These are phyloP conservation scores for Rhododendron vialii DNA, from an alignment of 148 eudicot species.

Conservation along the genomic window DNA sequence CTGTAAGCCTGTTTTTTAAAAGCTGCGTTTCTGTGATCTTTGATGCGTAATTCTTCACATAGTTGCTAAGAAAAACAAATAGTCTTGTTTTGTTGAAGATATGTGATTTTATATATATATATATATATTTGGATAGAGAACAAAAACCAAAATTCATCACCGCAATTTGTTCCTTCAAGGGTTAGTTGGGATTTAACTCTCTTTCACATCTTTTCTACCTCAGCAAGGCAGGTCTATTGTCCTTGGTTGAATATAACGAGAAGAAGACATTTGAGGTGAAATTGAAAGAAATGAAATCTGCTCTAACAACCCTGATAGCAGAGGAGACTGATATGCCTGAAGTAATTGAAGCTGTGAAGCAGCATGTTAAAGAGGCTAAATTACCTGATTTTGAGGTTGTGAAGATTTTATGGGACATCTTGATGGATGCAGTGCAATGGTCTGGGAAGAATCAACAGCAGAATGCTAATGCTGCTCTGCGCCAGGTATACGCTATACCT, in stretches of 20 bases:
- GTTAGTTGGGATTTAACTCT: background rate
- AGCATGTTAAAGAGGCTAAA: constrained; percentile 84
- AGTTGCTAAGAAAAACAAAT: background rate
- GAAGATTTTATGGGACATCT: constrained; percentile 83
- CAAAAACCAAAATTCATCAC: too few relatives aligned
- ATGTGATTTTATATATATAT: background rate
- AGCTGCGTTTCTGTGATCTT: background rate
- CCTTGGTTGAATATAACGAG: constrained; percentile 80
- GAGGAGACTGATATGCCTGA: constrained; percentile 86
- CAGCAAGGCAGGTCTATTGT: constrained; percentile 75
- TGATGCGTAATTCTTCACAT: background rate
- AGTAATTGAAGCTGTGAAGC: constrained; percentile 82
- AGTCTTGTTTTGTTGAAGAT: background rate
- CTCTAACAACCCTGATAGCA: constrained; percentile 74
- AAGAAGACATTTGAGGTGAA: constrained; percentile 93
- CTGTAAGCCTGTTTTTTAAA: background rate
- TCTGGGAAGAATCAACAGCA: constrained; percentile 99
- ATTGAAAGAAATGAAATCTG: constrained; percentile 93
- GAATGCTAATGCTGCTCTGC: constrained; percentile 86
- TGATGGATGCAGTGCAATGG: constrained; percentile 99
- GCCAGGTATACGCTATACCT: constrained; percentile 62
- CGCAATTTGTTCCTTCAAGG: background rate
- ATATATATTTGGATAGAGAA: too few relatives aligned
- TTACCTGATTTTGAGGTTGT: constrained; percentile 94
- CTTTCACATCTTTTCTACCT: background rate